These are phyloP conservation scores for Daldinia decipiens DNA, from an alignment of 495 filamentous ascomycete species.

Conservation along the genomic window DNA sequence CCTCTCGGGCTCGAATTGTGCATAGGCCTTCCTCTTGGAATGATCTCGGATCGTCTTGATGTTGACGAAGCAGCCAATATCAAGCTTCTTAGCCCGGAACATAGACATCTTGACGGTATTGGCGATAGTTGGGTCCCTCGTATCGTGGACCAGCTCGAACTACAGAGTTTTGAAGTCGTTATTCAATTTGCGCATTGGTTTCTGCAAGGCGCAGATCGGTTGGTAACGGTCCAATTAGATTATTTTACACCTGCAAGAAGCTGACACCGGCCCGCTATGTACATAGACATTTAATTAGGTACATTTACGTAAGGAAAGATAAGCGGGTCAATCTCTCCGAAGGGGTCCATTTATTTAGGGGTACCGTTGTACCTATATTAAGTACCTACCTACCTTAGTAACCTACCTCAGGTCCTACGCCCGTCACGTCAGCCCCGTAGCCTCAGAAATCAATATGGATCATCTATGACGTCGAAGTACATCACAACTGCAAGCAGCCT, in stretches of 20 bases:
- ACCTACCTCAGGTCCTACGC: too few relatives aligned
- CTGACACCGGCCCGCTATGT: not conserved
- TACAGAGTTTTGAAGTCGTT: constrained; percentile 41
- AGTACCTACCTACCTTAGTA: too few relatives aligned
- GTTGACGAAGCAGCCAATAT: constrained; percentile 87
- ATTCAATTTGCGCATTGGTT: constrained; percentile 12
- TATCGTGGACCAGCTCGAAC: constrained; percentile 15
- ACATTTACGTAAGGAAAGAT: not conserved
- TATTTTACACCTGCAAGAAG: not conserved
- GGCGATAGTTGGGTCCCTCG: constrained; percentile 10
- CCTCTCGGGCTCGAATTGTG: constrained; percentile 85
- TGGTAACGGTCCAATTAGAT: constrained; percentile 10
- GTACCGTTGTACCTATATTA: constrained; percentile 8
- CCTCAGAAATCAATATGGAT: constrained; percentile 11
- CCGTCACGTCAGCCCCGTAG: constrained; percentile 17
- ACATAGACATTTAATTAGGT: too few relatives aligned
- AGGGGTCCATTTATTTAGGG: constrained; percentile 24
- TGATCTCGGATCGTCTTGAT: constrained; percentile 87
- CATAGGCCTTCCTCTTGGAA: constrained; percentile 93
- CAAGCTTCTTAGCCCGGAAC: constrained; percentile 87
- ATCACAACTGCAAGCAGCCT: constrained; percentile 19
- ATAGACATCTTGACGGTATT: constrained; percentile 70
- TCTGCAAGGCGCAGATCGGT: constrained; percentile 5
- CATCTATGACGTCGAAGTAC: constrained; percentile 38
- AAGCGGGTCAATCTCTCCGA: not conserved